These are phyloP conservation scores for Beauveria scarabaeidicola DNA, from an alignment of 2,329 filamentous ascomycete genomes.

Conservation along the genomic window DNA sequence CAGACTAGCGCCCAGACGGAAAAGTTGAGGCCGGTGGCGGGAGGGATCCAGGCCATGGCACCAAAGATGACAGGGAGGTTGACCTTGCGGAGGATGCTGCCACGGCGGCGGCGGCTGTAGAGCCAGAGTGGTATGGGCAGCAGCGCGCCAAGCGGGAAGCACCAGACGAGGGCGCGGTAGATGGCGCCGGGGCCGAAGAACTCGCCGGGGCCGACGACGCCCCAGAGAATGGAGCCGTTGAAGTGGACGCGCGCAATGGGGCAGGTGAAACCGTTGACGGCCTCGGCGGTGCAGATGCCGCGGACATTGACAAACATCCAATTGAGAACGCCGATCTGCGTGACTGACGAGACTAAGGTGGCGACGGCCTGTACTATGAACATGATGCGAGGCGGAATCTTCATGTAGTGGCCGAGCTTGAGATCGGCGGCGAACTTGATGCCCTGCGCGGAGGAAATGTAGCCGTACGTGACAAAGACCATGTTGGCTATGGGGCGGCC, in stretches of 20 bases:
- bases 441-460: slow-evolving; percentile 80
- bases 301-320: slow-evolving; percentile 80
- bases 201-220: slow-evolving; percentile 71
- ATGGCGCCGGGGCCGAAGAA: slow-evolving; percentile 73
- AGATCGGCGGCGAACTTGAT: slow-evolving; percentile 84
- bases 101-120: slow-evolving; percentile 50
- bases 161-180: slow-evolving; percentile 72
- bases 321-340: slow-evolving; percentile 77
- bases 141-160: slow-evolving; percentile 68
- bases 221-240: slow-evolving; percentile 85
- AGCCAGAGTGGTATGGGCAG: slow-evolving; percentile 69
- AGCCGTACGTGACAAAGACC: slow-evolving; percentile 88
- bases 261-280: slow-evolving; percentile 82
- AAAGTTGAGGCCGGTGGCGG: slow-evolving; percentile 80
- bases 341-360: slow-evolving; percentile 67
- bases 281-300: slow-evolving; percentile 67
- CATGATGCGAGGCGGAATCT: slow-evolving; percentile 70
- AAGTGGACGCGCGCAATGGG: slow-evolving; percentile 83
- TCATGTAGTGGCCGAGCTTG: slow-evolving; percentile 84
- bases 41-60: slow-evolving; percentile 77
- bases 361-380: slow-evolving; percentile 72
- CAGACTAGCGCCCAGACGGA: slow-evolving; percentile 80
- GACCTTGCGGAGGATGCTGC: slow-evolving; percentile 63
- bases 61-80: slow-evolving; percentile 80
- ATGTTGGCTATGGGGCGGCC: slow-evolving; percentile 84